Percentiles rank a stretch among this genome's conserved stretches.
phyloP scores from a whole-genome alignment of 306 rosid genomes.

The Comarum palustre region DNA sequence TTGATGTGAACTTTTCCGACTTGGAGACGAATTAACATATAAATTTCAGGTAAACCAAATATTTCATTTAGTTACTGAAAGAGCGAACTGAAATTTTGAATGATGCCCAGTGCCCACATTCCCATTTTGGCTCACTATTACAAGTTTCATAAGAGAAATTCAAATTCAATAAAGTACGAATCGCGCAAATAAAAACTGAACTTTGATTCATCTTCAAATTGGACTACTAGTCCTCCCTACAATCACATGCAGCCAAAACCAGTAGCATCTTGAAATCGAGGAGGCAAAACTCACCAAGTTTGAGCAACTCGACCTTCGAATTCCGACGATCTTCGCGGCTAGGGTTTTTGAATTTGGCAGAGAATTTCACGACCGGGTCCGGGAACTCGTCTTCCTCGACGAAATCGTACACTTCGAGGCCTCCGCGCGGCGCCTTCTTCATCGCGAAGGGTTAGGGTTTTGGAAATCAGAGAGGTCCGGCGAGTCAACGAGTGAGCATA shows the following conservation, averaged over 20 bases:
- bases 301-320: constrained; percentile 29
- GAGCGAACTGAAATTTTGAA: neutral
- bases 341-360: constrained; percentile 39
- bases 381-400: constrained; percentile 49
- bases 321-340: constrained; percentile 19
- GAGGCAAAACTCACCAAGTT: constrained; percentile 43
- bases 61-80: neutral
- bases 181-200: no score
- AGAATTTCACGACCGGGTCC: constrained; percentile 28
- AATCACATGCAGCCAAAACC: neutral
- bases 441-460: constrained; percentile 32
- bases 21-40: neutral
- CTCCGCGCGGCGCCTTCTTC: constrained; percentile 48
- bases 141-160: neutral
- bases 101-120: neutral
- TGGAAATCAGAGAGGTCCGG: constrained; percentile 17
- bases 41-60: neutral
- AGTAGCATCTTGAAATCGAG: neutral
- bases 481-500: constrained; percentile 8
- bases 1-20: neutral
- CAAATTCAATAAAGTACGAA: no score
- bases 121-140: neutral
- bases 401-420: constrained; percentile 56
- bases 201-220: neutral
- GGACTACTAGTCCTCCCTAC: neutral